Percentiles rank a stretch among this genome's conserved stretches.
Conservation (phyloP, 352 stramenopile genomes). For the Globisporangium uncinulatum region DNA sequence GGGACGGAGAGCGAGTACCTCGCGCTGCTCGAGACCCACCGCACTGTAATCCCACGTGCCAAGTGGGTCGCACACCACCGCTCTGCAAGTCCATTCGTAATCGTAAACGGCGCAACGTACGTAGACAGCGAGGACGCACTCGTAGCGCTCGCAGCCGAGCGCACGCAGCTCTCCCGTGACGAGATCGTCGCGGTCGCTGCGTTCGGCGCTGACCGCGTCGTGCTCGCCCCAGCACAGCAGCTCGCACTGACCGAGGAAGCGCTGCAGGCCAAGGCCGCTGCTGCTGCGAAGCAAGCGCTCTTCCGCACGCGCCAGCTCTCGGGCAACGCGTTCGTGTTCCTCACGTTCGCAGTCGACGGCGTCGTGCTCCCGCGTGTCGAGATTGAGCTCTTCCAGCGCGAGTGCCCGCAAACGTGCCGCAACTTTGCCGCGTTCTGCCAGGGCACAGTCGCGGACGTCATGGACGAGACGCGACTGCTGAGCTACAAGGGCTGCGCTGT, state of each 20-base stretch:
- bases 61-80: conserved; percentile 22
- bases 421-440: conserved; percentile 77
- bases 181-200: conserved; percentile 52
- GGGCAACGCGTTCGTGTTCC: conserved; percentile 48
- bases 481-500: conserved; percentile 52
- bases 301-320: conserved; percentile 37
- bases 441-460: conserved; percentile 34
- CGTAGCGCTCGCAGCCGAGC: conserved; percentile 42
- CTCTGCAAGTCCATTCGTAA: conserved; percentile 34
- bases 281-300: conserved; percentile 33
- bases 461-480: conserved; percentile 27
- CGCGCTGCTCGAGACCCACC: conserved; percentile 25
- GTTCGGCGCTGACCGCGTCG: conserved; percentile 25
- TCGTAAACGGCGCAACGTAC: conserved; percentile 44
- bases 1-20: conserved; percentile 54
- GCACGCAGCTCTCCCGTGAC: conserved; percentile 40
- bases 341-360: conserved; percentile 60
- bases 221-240: conserved; percentile 21
- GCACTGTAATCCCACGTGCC: conserved; percentile 24
- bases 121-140: conserved; percentile 53
- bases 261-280: conserved; percentile 41
- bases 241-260: conserved; percentile 37
- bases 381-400: conserved; percentile 55
- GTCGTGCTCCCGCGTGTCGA: conserved; percentile 54
- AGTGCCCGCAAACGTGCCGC: conserved; percentile 62